These are phyloP conservation scores for Amanita subjunquillea DNA, from an alignment of 768 basidiomycete species.

Conservation along the genomic window DNA sequence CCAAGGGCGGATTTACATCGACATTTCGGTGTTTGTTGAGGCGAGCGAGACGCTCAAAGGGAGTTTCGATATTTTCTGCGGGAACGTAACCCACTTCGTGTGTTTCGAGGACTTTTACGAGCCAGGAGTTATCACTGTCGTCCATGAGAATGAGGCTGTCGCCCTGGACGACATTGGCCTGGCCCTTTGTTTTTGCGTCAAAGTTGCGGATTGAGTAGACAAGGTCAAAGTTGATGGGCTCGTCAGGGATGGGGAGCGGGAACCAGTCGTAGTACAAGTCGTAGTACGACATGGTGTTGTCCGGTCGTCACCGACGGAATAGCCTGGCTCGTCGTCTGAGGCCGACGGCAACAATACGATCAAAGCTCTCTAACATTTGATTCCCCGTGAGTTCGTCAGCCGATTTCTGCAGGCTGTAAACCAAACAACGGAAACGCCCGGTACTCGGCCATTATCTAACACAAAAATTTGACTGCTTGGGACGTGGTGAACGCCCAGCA, in stretches of 20 bases:
- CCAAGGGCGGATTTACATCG: slow-evolving; percentile 40
- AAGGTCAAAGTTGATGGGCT: slow-evolving; percentile 88
- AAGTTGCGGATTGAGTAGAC: slow-evolving; percentile 92
- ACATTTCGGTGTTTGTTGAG: slow-evolving; percentile 97
- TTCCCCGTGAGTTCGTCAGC: too few relatives aligned
- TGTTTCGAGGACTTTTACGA: slow-evolving; percentile 95
- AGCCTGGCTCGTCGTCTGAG: not conserved
- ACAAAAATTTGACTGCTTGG: too few relatives aligned
- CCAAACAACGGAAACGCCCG: too few relatives aligned
- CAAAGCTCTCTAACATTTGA: too few relatives aligned
- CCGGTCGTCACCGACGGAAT: slow-evolving; percentile 51
- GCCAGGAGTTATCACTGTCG: slow-evolving; percentile 98
- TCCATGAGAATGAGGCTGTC: slow-evolving; percentile 95
- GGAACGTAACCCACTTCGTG: slow-evolving; percentile 99
- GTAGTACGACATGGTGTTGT: slow-evolving; percentile 49
- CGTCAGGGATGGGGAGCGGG: slow-evolving; percentile 80
- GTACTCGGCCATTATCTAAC: too few relatives aligned
- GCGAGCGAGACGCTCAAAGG: slow-evolving; percentile 89
- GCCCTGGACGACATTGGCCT: slow-evolving; percentile 97
- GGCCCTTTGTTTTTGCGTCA: slow-evolving; percentile 95
- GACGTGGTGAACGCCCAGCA: too few relatives aligned
- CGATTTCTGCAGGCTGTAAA: too few relatives aligned
- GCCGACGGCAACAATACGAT: too few relatives aligned
- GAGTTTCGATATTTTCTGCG: slow-evolving; percentile 98
- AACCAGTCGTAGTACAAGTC: slow-evolving; percentile 46